Evolutionary conservation across 2,329 filamentous ascomycete species (phyloP).

Genomic region (Talaromyces atroroseus): DNA sequence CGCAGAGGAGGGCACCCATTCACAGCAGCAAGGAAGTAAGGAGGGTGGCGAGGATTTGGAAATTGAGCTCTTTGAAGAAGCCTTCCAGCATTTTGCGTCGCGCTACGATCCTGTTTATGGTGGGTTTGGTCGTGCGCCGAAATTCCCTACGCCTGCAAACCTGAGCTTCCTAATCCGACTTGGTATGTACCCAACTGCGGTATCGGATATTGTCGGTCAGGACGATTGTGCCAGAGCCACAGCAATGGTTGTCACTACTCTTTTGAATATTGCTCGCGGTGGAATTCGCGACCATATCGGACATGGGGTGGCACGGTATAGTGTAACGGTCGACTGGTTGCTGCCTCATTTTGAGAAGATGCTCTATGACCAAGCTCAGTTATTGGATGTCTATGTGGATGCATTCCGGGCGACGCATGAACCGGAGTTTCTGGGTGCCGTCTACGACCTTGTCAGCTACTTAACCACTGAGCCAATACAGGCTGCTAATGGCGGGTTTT

Average conservation of each 20-base stretch:
- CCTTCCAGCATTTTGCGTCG: slow-evolving; percentile 69
- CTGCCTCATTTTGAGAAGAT: slow-evolving; percentile 97
- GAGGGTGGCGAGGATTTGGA: slow-evolving; percentile 67
- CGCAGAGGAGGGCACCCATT: slow-evolving; percentile 73
- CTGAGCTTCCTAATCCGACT: slow-evolving; percentile 75
- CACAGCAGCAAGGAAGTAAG: slow-evolving; percentile 34
- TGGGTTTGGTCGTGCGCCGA: slow-evolving; percentile 75
- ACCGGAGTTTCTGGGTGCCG: slow-evolving; percentile 68
- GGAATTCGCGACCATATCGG: slow-evolving; percentile 71
- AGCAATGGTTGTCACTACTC: slow-evolving; percentile 72
- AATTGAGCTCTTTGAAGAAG: slow-evolving; percentile 85
- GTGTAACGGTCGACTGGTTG: slow-evolving; percentile 86
- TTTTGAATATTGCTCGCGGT: slow-evolving; percentile 70
- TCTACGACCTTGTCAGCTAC: slow-evolving; percentile 82
- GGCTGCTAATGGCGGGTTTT: slow-evolving; percentile 67
- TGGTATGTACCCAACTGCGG: slow-evolving; percentile 62
- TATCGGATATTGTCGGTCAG: slow-evolving; percentile 81
- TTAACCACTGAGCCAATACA: slow-evolving; percentile 67
- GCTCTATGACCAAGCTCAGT: slow-evolving; percentile 84
- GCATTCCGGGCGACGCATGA: slow-evolving; percentile 68
- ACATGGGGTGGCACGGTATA: slow-evolving; percentile 76
- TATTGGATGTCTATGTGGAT: slow-evolving; percentile 78
- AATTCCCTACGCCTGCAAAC: slow-evolving; percentile 85
- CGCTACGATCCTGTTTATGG: slow-evolving; percentile 76
- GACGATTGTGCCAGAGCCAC: slow-evolving; percentile 68